Evolutionary conservation across 805 yeast species (phyloP), one percentile per base, ranked within the genome.

Genomic region (Saccharomycopsis lassenensis): DNA sequence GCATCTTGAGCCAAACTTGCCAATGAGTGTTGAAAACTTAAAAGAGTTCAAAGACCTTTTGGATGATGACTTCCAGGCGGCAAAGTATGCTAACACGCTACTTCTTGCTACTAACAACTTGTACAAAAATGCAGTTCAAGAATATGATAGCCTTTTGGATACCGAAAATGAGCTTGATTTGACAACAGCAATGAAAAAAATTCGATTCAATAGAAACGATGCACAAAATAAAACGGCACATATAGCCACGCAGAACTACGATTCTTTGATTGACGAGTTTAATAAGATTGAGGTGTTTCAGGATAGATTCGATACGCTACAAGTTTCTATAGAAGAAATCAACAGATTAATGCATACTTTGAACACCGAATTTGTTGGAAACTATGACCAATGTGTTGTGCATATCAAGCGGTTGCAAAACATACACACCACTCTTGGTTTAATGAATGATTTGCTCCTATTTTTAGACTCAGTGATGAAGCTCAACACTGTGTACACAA

Each of bases 151-250:
- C 21, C 11, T n/a, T 10, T 11, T 21, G n/a, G 35, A 22, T 7
- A 5, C 20, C 7, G 41, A 30, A 10, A 34, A 7, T 35, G 65
- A 58, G 35, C 45, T 65, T n/a, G 71, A 65, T 41, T 44, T 65
- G n/a, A 49, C 47, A 4, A 65, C 69, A 0, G 56, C 69, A 4
- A 54, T 57, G 23, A 65, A 65, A 36, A 61, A 56, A 46, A 51
- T 65, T 31, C 57, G 52, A 31, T 65, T 64, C 43, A 67, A 61
- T 44, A 49, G 58, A 8, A 56, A 57, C 31, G 71, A 64, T 45
- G 60, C 62, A 35, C 59, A 62, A 37, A 52, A 55, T 40, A 50
- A 66, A 31, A 62, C 63, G 59, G 46, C 47, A 15, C 36, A 46
- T 17, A 51, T 62, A n/a, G 49, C 67, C 5, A 47, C 58, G 2